Conservation (phyloP, 2,329 filamentous ascomycete genomes). For the Cytospora mali region DNA sequence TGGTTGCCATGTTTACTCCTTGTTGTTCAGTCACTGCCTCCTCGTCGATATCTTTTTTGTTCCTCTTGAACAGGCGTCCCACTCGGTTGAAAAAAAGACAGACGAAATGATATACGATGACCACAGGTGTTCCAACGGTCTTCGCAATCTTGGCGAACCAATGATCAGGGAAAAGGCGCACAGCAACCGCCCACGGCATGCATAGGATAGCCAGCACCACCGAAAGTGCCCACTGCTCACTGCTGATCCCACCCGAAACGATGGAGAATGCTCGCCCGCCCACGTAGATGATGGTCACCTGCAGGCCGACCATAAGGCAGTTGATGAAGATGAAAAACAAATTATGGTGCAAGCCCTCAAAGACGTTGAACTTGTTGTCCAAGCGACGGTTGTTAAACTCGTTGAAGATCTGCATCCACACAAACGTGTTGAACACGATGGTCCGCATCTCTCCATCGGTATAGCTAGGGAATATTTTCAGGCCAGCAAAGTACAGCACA, state of each 20-base stretch:
- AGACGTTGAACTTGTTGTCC: conserved; percentile 64
- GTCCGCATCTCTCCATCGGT: conserved; percentile 48
- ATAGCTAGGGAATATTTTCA: conserved; percentile 55
- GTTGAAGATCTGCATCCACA: conserved; percentile 76
- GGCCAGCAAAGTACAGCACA: conserved; percentile 63
- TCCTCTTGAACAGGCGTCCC: conserved; percentile 17
- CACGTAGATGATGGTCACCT: conserved; percentile 60
- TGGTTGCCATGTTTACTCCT: neutral
- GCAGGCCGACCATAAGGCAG: conserved; percentile 58
- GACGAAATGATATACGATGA: conserved; percentile 33
- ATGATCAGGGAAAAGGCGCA: conserved; percentile 54
- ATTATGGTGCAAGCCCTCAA: conserved; percentile 60
- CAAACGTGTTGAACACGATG: conserved; percentile 70
- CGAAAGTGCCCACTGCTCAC: conserved; percentile 27
- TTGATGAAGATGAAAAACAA: conserved; percentile 61
- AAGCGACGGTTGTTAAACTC: conserved; percentile 66
- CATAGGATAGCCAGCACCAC: conserved; percentile 40
- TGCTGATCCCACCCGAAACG: conserved; percentile 10
- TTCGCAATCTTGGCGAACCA: conserved; percentile 40
- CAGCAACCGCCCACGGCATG: conserved; percentile 52
- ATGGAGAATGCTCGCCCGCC: conserved; percentile 49
- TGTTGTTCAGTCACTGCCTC: neutral
- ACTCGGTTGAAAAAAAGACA: conserved; percentile 30
- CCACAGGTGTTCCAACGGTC: conserved; percentile 37
- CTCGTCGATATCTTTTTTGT: conserved; percentile 19